Percentiles rank a stretch among this genome's conserved stretches.
Evolutionary conservation across 169 alveolate species (phyloP).

Genomic region (Plasmodium chabaudi): DNA sequence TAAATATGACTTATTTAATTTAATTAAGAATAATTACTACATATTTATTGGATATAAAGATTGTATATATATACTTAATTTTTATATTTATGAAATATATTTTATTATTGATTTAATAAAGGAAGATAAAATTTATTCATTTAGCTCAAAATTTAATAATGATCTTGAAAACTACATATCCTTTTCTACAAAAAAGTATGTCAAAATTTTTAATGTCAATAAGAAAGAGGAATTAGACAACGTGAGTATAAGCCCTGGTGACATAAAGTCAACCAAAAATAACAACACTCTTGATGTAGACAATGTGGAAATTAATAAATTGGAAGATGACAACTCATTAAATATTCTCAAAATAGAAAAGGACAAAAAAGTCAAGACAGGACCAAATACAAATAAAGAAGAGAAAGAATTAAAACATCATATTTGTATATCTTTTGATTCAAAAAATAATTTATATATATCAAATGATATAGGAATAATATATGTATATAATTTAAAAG

Average conservation of each 20-base stretch:
- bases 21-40: slow-evolving; percentile 14
- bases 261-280: not conserved
- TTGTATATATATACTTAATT: slow-evolving; percentile 26
- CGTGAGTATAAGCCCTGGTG: not conserved
- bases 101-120: slow-evolving; percentile 10
- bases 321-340: not conserved
- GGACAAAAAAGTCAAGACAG: not conserved
- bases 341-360: not conserved
- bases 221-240: not conserved
- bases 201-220: slow-evolving; percentile 28
- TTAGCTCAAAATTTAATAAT: slow-evolving; percentile 21
- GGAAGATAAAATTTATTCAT: slow-evolving; percentile 22
- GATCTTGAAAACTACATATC: slow-evolving; percentile 12
- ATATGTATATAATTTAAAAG: slow-evolving; percentile 28
- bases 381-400: not conserved
- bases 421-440: slow-evolving; percentile 34
- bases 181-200: slow-evolving; percentile 52
- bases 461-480: slow-evolving; percentile 31
- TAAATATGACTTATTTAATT: slow-evolving; percentile 5
- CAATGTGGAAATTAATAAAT: not conserved
- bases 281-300: not conserved
- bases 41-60: slow-evolving; percentile 45
- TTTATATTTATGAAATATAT: slow-evolving; percentile 34
- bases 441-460: slow-evolving; percentile 26
- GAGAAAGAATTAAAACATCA: slow-evolving; percentile 18